phyloP scores from a whole-genome alignment of 768 basidiomycete species.

The Suillus subalutaceus region DNA sequence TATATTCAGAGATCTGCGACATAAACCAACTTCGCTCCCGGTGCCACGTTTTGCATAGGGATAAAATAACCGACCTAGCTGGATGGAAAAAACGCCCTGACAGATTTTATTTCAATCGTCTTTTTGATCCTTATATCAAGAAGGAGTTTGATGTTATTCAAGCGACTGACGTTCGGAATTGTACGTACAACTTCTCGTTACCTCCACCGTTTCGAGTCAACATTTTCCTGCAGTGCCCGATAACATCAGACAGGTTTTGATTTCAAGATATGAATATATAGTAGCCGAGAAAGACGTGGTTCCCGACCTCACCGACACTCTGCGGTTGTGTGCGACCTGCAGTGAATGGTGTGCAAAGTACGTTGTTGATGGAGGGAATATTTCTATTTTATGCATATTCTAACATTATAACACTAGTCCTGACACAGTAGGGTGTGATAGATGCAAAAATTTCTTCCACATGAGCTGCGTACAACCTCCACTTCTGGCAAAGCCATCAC shows the following conservation, averaged over 20 bases:
- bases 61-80: slow-evolving; percentile 91
- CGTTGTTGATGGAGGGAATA: slow-evolving; percentile 29
- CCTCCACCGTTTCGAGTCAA: slow-evolving; percentile 20
- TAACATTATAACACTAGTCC: slow-evolving; percentile 47
- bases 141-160: slow-evolving; percentile 97
- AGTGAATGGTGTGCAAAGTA: slow-evolving; percentile 88
- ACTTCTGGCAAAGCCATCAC: slow-evolving; percentile 85
- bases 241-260: slow-evolving; percentile 75
- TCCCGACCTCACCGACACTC: slow-evolving; percentile 82
- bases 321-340: slow-evolving; percentile 87
- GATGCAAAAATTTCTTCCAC: slow-evolving; percentile 93
- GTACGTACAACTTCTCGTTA: slow-evolving; percentile 52
- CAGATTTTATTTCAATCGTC: slow-evolving; percentile 93
- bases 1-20: slow-evolving; percentile 96
- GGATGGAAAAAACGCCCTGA: slow-evolving; percentile 95
- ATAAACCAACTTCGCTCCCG: slow-evolving; percentile 89
- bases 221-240: slow-evolving; percentile 65
- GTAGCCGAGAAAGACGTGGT: slow-evolving; percentile 94
- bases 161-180: slow-evolving; percentile 82
- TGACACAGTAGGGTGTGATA: slow-evolving; percentile 87
- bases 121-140: slow-evolving; percentile 98
- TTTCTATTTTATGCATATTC: slow-evolving; percentile 20
- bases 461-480: slow-evolving; percentile 95
- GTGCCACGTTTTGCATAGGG: slow-evolving; percentile 93
- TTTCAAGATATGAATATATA: slow-evolving; percentile 89